A percentile compares a stretch with the other conserved stretches of the same genome.
phyloP scores from a whole-genome alignment of 2,329 filamentous ascomycete species.

The Aspergillus piperis region DNA sequence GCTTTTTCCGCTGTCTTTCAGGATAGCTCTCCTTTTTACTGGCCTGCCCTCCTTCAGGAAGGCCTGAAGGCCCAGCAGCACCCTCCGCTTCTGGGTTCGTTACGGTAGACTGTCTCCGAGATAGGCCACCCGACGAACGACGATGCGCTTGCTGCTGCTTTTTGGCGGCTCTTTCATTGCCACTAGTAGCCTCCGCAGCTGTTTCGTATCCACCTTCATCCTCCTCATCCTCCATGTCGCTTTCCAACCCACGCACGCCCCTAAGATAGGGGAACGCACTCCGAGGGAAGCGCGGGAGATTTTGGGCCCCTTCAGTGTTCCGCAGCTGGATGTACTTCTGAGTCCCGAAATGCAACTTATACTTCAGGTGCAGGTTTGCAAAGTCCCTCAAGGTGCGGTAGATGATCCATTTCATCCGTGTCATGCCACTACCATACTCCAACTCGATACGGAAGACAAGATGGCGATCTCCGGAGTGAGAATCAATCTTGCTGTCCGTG shows the following conservation, averaged over 20 bases:
- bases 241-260: conserved; percentile 75
- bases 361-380: conserved; percentile 87
- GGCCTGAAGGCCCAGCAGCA: conserved; percentile 35
- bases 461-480: conserved; percentile 64
- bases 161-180: conserved; percentile 60
- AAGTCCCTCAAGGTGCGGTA: conserved; percentile 86
- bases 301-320: conserved; percentile 68
- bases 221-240: conserved; percentile 73
- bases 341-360: conserved; percentile 82
- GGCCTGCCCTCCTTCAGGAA: conserved; percentile 39
- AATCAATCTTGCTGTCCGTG: conserved; percentile 73
- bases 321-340: conserved; percentile 76
- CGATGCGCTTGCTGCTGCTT: conserved; percentile 46
- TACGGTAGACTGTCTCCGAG: conserved; percentile 61
- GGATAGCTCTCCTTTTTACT: conserved; percentile 63
- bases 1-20: conserved; percentile 77
- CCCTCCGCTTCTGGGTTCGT: conserved; percentile 42
- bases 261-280: conserved; percentile 88
- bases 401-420: conserved; percentile 95
- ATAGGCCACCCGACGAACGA: conserved; percentile 58
- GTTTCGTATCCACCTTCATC: conserved; percentile 51
- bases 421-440: conserved; percentile 93
- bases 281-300: conserved; percentile 85
- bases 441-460: conserved; percentile 87
- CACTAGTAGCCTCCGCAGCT: conserved; percentile 67